Evolutionary conservation across 2,329 filamentous ascomycete genomes (phyloP).

Genomic region (Trichoderma gracile): DNA sequence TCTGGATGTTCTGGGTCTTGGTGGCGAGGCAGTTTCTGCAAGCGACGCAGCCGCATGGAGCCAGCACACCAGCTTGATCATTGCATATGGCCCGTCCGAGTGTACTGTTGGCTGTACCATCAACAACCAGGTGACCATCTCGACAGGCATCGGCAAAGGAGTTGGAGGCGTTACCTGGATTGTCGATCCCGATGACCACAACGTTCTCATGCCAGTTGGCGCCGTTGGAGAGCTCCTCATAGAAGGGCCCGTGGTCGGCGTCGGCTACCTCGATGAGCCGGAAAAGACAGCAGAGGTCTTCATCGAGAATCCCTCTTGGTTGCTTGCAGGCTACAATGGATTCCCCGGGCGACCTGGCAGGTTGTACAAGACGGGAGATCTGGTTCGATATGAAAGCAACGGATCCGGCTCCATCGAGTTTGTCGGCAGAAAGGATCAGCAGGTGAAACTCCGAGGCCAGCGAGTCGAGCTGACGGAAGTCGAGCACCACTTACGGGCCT

Average conservation of each 20-base stretch:
- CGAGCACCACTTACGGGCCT: conserved; percentile 50
- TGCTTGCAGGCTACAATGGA: conserved; percentile 42
- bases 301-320: conserved; percentile 57
- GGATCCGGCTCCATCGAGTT: conserved; percentile 57
- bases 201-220: conserved; percentile 50
- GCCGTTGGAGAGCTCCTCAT: conserved; percentile 55
- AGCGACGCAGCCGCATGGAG: conserved; percentile 53
- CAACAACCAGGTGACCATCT: conserved; percentile 48
- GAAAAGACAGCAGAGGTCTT: conserved; percentile 60
- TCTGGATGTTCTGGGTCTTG: conserved; percentile 50
- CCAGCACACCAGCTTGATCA: conserved; percentile 48
- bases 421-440: conserved; percentile 65
- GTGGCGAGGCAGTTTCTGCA: conserved; percentile 55
- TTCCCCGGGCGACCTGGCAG: conserved; percentile 44
- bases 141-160: conserved; percentile 51
- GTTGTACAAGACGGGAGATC: conserved; percentile 62
- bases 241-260: conserved; percentile 61
- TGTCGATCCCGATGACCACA: conserved; percentile 49
- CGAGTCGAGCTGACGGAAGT: conserved; percentile 62
- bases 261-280: conserved; percentile 60
- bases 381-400: conserved; percentile 56
- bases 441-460: conserved; percentile 67
- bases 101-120: conserved; percentile 56
- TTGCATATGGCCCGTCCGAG: conserved; percentile 56
- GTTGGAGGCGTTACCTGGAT: conserved; percentile 53